Evolutionary conservation across 2,329 filamentous ascomycete species (phyloP).

Genomic region (Trichoderma sp.): DNA sequence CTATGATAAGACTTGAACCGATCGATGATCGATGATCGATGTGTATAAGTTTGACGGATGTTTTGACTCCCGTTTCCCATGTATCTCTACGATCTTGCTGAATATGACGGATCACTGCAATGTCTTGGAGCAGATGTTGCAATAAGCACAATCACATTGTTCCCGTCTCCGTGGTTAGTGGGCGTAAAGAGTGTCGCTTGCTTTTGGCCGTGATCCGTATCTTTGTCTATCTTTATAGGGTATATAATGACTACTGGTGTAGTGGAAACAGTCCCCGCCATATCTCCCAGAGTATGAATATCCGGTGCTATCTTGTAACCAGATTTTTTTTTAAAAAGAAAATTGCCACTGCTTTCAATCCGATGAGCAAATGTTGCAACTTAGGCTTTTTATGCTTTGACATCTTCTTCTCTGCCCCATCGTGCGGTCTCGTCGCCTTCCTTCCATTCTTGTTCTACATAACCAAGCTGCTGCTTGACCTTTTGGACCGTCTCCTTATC

Average conservation of each 20-base stretch:
- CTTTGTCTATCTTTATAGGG: constrained; percentile 14
- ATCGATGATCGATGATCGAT: too few species aligned
- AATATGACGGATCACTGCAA: background rate
- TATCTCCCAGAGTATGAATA: background rate
- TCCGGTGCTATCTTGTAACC: background rate
- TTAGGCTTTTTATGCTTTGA: constrained; percentile 19
- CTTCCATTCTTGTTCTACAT: constrained; percentile 79
- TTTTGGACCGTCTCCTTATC: constrained; percentile 72
- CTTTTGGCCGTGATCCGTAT: background rate
- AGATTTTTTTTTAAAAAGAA: background rate
- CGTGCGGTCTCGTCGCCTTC: constrained; percentile 78
- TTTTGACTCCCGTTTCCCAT: background rate
- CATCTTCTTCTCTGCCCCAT: constrained; percentile 62
- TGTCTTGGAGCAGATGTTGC: background rate
- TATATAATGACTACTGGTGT: constrained; percentile 3
- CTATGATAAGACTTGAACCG: background rate
- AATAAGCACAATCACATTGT: background rate
- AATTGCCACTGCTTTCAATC: background rate
- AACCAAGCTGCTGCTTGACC: constrained; percentile 83
- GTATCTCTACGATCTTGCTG: background rate
- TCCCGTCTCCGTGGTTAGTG: background rate
- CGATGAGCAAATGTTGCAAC: background rate
- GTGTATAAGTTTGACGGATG: background rate
- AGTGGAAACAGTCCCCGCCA: background rate
- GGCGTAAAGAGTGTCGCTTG: background rate